These are phyloP conservation scores for Fistulinella prunicolor DNA, from an alignment of 768 basidiomycete genomes.

Conservation along the genomic window DNA sequence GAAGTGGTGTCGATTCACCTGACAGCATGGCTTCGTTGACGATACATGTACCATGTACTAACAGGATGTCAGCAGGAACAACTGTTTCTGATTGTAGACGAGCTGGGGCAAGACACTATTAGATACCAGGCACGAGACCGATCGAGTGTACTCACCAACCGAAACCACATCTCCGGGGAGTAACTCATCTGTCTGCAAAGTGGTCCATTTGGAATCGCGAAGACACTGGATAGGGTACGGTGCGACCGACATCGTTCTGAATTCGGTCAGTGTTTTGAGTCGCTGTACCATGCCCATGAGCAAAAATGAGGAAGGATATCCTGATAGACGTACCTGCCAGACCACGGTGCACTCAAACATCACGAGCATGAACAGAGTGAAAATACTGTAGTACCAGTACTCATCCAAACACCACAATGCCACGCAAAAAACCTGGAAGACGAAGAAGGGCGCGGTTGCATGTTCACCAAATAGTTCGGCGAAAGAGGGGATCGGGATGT, in stretches of 20 bases:
- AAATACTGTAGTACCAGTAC: constrained; percentile 98
- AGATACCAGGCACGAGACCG: background rate
- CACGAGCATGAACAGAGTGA: constrained; percentile 97
- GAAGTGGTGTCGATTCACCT: constrained; percentile 93
- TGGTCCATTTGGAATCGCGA: constrained; percentile 77
- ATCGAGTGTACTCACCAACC: constrained; percentile 52
- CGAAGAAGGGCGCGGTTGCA: constrained; percentile 98
- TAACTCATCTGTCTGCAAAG: constrained; percentile 80
- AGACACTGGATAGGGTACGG: constrained; percentile 85
- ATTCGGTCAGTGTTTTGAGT: constrained; percentile 89
- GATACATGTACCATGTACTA: constrained; percentile 90
- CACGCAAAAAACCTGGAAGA: constrained; percentile 98
- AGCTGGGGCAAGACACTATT: constrained; percentile 36
- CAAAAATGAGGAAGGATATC: background rate
- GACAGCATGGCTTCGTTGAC: constrained; percentile 99
- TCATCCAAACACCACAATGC: constrained; percentile 97
- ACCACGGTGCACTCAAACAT: constrained; percentile 99
- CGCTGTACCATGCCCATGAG: constrained; percentile 49
- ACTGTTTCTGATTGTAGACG: constrained; percentile 77
- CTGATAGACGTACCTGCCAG: constrained; percentile 74
- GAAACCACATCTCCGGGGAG: constrained; percentile 90
- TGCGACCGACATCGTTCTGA: constrained; percentile 92
- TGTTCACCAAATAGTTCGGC: constrained; percentile 90
- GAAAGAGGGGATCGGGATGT: constrained; percentile 96
- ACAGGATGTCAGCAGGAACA: constrained; percentile 89